Evolutionary conservation across 2,329 filamentous ascomycete genomes (phyloP).

Genomic region (Sclerotinia minor): DNA sequence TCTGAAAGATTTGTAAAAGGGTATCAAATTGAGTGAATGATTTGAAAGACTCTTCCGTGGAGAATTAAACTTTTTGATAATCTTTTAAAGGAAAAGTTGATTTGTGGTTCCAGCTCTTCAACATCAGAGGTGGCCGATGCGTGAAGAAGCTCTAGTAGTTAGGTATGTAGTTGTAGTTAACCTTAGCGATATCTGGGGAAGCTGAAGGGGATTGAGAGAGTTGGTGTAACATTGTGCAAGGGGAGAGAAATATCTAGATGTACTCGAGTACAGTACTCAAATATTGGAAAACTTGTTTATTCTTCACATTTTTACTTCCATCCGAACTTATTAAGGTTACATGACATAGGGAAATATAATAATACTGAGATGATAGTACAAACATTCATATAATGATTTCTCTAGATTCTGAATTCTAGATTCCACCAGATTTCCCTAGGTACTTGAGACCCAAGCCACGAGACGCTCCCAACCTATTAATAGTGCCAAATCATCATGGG

Average conservation of each 20-base stretch:
- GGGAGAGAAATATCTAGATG: not conserved
- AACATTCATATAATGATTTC: not conserved
- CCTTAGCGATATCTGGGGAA: constrained; percentile 20
- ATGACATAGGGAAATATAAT: not conserved
- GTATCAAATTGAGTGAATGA: not conserved
- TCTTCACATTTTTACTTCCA: not conserved
- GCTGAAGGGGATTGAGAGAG: not conserved
- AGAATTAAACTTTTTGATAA: not conserved
- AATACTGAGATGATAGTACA: not conserved
- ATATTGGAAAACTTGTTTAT: too few relatives aligned
- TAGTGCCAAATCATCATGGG: not conserved
- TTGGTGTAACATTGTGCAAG: constrained; percentile 3
- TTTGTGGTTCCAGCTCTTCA: constrained; percentile 12
- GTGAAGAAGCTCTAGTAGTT: constrained; percentile 5
- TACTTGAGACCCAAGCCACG: not conserved
- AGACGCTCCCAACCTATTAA: not conserved
- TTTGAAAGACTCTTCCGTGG: not conserved
- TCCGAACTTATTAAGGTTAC: not conserved
- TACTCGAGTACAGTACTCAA: too few relatives aligned
- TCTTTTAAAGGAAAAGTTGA: not conserved
- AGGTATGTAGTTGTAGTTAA: too few relatives aligned
- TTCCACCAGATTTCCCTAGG: not conserved
- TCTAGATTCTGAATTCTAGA: not conserved
- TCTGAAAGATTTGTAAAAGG: not conserved
- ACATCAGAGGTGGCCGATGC: constrained; percentile 16